These are phyloP conservation scores for Gymnopus androsaceus DNA, from an alignment of 1,284 basidiomycete species.

Conservation along the genomic window DNA sequence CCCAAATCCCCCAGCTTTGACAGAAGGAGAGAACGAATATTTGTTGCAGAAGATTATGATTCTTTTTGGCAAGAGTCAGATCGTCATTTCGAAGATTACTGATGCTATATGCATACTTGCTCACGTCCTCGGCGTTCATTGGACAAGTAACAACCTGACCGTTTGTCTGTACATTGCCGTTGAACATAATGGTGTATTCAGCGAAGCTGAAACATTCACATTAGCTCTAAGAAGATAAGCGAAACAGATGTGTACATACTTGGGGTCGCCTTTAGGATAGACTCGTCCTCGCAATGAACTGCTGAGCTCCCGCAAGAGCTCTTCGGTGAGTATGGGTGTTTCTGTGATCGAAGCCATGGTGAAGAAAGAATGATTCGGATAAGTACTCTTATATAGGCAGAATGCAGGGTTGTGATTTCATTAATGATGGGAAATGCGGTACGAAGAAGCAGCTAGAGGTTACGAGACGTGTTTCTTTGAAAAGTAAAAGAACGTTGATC, in stretches of 20 bases:
- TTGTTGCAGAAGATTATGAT: conserved; percentile 69
- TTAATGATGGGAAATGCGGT: background rate
- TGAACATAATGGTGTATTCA: conserved; percentile 70
- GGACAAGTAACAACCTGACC: conserved; percentile 69
- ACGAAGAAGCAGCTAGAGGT: background rate
- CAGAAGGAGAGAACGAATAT: conserved; percentile 72
- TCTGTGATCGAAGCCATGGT: background rate
- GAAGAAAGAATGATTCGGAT: background rate
- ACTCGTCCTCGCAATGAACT: conserved; percentile 48
- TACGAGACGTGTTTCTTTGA: no score
- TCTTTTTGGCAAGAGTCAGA: conserved; percentile 37
- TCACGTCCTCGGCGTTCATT: conserved; percentile 72
- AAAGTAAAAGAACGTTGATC: background rate
- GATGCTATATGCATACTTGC: conserved; percentile 49
- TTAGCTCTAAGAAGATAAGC: background rate
- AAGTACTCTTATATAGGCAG: background rate
- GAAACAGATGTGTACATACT: conserved; percentile 33
- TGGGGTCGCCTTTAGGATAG: conserved; percentile 43
- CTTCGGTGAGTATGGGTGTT: background rate
- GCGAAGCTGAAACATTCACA: conserved; percentile 50
- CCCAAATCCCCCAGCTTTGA: conserved; percentile 87
- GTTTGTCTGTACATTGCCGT: conserved; percentile 67
- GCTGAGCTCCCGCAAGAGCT: conserved; percentile 9
- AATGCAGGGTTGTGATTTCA: background rate
- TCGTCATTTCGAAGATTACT: background rate